Evolutionary conservation across 345 rosid genomes (phyloP).

Genomic region (Rubroshorea leprosula): DNA sequence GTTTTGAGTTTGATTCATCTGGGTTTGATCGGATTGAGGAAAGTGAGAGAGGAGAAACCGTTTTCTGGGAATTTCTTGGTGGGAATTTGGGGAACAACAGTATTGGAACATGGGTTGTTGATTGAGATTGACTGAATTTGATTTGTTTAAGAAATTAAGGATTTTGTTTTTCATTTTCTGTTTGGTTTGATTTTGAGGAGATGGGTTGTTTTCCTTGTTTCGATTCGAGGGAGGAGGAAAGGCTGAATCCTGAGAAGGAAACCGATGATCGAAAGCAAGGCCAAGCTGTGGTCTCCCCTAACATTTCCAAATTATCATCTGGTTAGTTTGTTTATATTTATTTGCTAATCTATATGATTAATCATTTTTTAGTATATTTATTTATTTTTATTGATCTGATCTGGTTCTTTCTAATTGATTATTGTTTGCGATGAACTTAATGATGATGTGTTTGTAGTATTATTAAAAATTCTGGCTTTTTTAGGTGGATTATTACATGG

Average conservation of each 20-base stretch:
- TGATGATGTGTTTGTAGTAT: conserved; percentile 7
- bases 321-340: conserved; percentile 33
- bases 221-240: conserved; percentile 82
- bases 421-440: background rate
- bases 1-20: conserved; percentile 18
- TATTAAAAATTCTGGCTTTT: conserved; percentile 3
- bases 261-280: conserved; percentile 46
- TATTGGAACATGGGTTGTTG: conserved; percentile 18
- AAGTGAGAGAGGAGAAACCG: background rate
- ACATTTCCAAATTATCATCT: conserved; percentile 63
- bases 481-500: background rate
- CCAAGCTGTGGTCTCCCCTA: conserved; percentile 46
- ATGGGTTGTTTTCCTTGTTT: conserved; percentile 98
- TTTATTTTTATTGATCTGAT: conserved; percentile 42
- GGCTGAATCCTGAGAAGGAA: conserved; percentile 54
- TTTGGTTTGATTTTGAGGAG: conserved; percentile 21
- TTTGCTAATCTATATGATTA: conserved; percentile 2
- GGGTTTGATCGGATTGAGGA: conserved; percentile 8
- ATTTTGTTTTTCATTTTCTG: conserved; percentile 9
- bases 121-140: conserved; percentile 13
- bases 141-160: conserved; percentile 14
- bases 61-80: background rate
- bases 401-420: conserved; percentile 20
- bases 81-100: conserved; percentile 16
- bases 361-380: background rate